Percentiles rank a stretch among this genome's conserved stretches.
Conservation (phyloP, 176 grass and related monocot species). For the Saccharum spontaneum region DNA sequence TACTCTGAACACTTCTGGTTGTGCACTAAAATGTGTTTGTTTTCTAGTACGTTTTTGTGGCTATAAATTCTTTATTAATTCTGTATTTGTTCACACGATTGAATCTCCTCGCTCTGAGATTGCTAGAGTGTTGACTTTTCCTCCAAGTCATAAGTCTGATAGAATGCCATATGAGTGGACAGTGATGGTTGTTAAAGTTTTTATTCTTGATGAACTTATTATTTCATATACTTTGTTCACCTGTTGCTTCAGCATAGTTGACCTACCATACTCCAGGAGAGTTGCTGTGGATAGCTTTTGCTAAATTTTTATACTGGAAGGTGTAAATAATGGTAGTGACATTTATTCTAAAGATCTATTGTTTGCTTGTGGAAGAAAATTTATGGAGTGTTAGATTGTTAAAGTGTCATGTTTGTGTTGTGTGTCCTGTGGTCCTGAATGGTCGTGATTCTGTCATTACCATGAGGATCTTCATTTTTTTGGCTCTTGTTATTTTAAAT, state of each 20-base stretch:
- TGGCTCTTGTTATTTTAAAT: too few relatives aligned
- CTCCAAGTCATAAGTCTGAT: background rate
- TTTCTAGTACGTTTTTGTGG: background rate
- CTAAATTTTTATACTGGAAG: background rate
- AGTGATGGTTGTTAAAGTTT: background rate
- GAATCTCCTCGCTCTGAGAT: background rate
- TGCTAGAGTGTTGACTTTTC: background rate
- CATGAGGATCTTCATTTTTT: too few relatives aligned
- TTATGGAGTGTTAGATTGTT: background rate
- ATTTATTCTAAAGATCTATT: background rate
- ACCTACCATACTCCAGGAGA: background rate
- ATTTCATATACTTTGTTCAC: background rate
- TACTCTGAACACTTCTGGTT: background rate
- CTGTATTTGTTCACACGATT: background rate
- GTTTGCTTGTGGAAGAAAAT: background rate
- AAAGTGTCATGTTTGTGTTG: background rate
- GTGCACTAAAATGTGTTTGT: conserved; percentile 3
- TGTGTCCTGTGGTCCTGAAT: too few relatives aligned
- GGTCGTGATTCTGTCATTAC: too few relatives aligned
- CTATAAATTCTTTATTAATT: background rate
- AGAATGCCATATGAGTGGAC: background rate
- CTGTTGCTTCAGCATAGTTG: background rate
- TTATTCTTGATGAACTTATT: background rate
- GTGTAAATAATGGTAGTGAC: background rate
- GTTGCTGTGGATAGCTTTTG: background rate